A percentile compares a stretch with the other conserved stretches of the same genome.
These are phyloP conservation scores for Hymenoscyphus salicellus DNA, from an alignment of 2,329 filamentous ascomycete genomes.

Conservation along the genomic window DNA sequence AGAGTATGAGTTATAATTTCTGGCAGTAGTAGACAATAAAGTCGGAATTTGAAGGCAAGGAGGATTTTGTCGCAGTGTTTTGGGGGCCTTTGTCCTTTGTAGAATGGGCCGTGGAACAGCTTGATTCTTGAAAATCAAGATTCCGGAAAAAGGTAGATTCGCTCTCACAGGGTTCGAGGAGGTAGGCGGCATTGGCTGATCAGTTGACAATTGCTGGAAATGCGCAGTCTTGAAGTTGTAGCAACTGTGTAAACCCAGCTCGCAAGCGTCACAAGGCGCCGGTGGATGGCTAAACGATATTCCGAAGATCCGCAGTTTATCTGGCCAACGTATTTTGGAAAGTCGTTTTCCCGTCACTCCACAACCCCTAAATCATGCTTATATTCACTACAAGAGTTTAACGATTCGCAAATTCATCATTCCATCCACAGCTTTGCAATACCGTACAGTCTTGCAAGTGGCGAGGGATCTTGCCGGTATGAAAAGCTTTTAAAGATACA, in stretches of 20 bases:
- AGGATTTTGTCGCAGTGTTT: constrained; percentile 1
- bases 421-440: no score
- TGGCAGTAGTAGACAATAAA: background rate
- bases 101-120: background rate
- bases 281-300: no score
- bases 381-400: no score
- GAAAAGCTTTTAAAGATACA: no score
- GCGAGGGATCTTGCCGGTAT: no score
- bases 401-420: no score
- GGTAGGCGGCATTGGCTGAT: background rate
- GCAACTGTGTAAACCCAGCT: background rate
- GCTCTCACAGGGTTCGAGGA: background rate
- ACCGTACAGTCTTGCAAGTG: no score
- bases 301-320: no score
- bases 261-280: no score
- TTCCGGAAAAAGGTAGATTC: background rate
- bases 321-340: no score
- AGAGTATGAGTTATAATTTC: background rate
- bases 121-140: background rate
- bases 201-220: background rate
- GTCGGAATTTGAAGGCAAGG: background rate
- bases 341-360: no score
- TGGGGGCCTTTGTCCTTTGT: background rate
- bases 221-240: background rate
- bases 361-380: no score